These are phyloP conservation scores for Penicillium odoratum DNA, from an alignment of 495 filamentous ascomycete species.

Conservation along the genomic window DNA sequence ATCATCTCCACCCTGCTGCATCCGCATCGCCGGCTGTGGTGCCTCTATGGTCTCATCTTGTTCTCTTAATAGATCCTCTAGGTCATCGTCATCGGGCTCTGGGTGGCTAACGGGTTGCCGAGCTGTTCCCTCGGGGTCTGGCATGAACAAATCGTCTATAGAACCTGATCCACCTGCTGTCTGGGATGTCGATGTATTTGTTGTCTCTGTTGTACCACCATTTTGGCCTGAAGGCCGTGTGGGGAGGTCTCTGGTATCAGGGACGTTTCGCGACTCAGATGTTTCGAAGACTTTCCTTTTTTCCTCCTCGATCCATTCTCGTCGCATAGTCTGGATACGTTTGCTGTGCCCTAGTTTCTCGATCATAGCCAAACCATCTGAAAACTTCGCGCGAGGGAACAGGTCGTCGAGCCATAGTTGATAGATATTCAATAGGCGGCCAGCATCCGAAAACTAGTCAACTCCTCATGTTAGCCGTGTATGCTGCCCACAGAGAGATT, in stretches of 20 bases:
- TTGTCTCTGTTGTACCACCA: background rate
- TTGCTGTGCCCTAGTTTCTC: constrained; percentile 90
- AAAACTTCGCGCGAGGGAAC: constrained; percentile 91
- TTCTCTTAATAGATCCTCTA: constrained; percentile 39
- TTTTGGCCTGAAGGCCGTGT: constrained; percentile 9
- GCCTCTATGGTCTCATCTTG: constrained; percentile 22
- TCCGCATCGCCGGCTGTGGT: background rate
- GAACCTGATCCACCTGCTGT: background rate
- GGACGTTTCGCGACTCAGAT: background rate
- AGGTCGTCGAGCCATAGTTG: constrained; percentile 97
- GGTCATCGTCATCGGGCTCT: constrained; percentile 20
- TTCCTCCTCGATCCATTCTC: constrained; percentile 84
- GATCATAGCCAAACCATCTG: constrained; percentile 85
- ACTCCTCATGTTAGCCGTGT: constrained; percentile 6
- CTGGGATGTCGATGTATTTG: background rate
- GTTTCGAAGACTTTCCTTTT: constrained; percentile 25
- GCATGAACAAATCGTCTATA: constrained; percentile 29
- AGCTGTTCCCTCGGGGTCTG: constrained; percentile 20
- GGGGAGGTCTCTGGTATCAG: constrained; percentile 2
- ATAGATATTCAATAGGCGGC: constrained; percentile 82
- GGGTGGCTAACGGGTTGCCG: constrained; percentile 14
- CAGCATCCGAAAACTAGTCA: constrained; percentile 76
- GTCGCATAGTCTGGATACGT: constrained; percentile 67
- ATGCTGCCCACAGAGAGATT: background rate
- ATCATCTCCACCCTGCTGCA: background rate